Evolutionary conservation across 768 basidiomycete species (phyloP).

Genomic region (Harrya chromipes): DNA sequence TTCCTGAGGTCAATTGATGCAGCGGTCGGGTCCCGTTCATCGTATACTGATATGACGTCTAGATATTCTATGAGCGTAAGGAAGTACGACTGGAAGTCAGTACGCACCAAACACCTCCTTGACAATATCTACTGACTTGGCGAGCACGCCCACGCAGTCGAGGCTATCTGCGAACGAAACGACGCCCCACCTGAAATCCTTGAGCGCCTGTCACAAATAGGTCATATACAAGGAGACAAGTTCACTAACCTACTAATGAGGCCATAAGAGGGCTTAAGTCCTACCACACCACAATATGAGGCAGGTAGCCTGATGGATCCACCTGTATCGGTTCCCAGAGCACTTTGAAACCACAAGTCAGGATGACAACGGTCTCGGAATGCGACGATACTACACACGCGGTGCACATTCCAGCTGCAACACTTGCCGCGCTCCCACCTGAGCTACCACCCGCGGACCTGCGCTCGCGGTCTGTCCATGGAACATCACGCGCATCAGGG

Average conservation of each 20-base stretch:
- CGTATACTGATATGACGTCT: slow-evolving; percentile 46
- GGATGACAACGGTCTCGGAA: neutral
- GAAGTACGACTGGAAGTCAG: neutral
- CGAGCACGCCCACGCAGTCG: slow-evolving; percentile 89
- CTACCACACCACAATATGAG: slow-evolving; percentile 88
- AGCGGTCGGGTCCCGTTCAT: slow-evolving; percentile 74
- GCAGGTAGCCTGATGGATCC: slow-evolving; percentile 93
- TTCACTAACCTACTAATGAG: slow-evolving; percentile 73
- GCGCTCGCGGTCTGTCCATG: slow-evolving; percentile 33
- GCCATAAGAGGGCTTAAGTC: slow-evolving; percentile 94
- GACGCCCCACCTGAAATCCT: slow-evolving; percentile 71
- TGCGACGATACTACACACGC: slow-evolving; percentile 54
- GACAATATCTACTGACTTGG: slow-evolving; percentile 47
- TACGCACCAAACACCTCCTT: slow-evolving; percentile 57
- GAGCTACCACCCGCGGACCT: slow-evolving; percentile 90
- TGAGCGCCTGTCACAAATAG: slow-evolving; percentile 2
- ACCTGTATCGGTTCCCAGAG: slow-evolving; percentile 92
- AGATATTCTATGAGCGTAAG: neutral
- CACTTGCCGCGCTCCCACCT: slow-evolving; percentile 93
- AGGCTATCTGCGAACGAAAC: slow-evolving; percentile 93
- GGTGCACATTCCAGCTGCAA: slow-evolving; percentile 78
- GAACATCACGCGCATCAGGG: slow-evolving; percentile 5
- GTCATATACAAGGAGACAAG: neutral
- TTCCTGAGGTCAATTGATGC: slow-evolving; percentile 40
- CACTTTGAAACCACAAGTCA: slow-evolving; percentile 44